Conservation (phyloP, 257 asterid species). For the Solanum pennellii region DNA sequence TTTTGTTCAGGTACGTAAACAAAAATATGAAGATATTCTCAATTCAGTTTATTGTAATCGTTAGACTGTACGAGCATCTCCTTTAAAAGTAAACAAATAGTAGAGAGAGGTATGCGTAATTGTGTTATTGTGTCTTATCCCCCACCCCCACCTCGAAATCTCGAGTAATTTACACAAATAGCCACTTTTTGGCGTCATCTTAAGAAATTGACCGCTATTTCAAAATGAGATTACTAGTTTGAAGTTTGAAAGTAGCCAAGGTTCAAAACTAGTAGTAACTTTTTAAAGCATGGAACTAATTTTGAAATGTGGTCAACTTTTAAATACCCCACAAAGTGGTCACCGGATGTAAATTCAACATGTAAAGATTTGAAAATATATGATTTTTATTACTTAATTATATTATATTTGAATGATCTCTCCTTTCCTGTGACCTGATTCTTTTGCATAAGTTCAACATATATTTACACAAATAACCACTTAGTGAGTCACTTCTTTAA, state of each 20-base stretch:
- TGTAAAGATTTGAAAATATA: no score
- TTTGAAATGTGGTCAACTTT: background rate
- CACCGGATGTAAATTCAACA: background rate
- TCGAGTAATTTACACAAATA: background rate
- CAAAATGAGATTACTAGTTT: background rate
- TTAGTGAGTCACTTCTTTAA: no score
- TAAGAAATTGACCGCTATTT: no score
- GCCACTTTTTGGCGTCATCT: background rate
- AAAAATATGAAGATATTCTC: background rate
- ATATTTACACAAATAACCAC: no score
- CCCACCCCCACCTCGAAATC: no score
- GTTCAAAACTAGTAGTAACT: background rate
- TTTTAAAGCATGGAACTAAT: background rate
- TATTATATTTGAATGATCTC: background rate
- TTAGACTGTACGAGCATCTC: background rate
- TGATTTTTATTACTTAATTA: background rate
- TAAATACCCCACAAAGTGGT: background rate
- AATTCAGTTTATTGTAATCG: background rate
- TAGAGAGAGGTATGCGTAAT: background rate
- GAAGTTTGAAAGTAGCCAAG: background rate
- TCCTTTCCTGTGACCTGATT: background rate
- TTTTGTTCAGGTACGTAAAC: conserved; percentile 57
- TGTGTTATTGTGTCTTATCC: background rate
- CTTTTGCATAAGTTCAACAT: background rate
- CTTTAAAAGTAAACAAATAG: background rate